Conservation (phyloP, 2,329 filamentous ascomycete genomes). For the Cyphellophora europaea region DNA sequence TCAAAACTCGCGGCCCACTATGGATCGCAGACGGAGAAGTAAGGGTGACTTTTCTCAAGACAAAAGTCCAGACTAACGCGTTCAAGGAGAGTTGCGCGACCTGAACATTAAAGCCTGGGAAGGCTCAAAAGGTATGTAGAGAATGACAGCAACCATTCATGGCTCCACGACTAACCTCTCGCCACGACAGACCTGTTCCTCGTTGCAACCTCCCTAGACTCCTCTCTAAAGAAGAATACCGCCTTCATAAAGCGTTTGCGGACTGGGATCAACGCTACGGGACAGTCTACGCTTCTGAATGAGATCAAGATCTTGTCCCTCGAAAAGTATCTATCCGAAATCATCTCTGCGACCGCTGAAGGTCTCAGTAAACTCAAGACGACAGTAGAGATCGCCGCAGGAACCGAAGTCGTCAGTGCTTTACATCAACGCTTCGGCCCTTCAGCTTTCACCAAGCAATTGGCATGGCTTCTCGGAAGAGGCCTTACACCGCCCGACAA, state of each 20-base stretch:
- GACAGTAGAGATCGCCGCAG: conserved; percentile 82
- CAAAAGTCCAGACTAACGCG: conserved; percentile 6
- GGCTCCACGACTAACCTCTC: conserved; percentile 8
- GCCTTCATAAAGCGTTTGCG: conserved; percentile 94
- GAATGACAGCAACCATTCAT: conserved; percentile 10
- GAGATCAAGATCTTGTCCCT: conserved; percentile 86
- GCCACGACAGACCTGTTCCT: conserved; percentile 59
- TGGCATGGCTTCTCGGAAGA: conserved; percentile 86
- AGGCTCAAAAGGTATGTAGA: conserved; percentile 65
- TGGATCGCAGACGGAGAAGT: conserved; percentile 44
- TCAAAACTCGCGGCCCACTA: conserved; percentile 21
- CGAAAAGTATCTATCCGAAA: conserved; percentile 94
- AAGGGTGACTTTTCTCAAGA: conserved; percentile 13
- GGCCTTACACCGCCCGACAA: conserved; percentile 88
- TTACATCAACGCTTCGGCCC: conserved; percentile 91
- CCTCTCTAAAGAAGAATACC: conserved; percentile 94
- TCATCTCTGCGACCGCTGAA: conserved; percentile 91
- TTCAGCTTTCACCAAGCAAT: conserved; percentile 77
- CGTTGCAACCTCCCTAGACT: conserved; percentile 74
- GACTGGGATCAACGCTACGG: conserved; percentile 73
- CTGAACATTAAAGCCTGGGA: conserved; percentile 83
- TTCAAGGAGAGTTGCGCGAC: conserved; percentile 75
- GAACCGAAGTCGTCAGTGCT: conserved; percentile 88
- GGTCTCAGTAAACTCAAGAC: conserved; percentile 86
- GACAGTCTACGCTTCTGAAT: conserved; percentile 73